phyloP scores from a whole-genome alignment of 1,139 yeast species.

The Magnusiomyces magnusii region DNA sequence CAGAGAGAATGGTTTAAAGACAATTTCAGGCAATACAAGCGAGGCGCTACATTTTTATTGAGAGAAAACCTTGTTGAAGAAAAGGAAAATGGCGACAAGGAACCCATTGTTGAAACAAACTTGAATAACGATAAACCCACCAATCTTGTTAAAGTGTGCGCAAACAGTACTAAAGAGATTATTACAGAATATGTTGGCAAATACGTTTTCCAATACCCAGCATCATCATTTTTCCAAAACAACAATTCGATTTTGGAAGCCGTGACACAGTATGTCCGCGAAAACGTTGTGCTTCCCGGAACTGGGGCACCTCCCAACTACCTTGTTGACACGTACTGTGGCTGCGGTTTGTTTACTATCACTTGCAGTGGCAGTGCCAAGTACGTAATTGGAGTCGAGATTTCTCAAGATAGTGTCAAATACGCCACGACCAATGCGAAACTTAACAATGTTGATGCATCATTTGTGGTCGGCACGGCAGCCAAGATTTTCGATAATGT shows the following conservation, averaged over 20 bases:
- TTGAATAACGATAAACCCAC: constrained; percentile 25
- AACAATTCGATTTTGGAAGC: constrained; percentile 83
- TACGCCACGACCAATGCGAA: constrained; percentile 81
- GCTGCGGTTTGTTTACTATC: constrained; percentile 88
- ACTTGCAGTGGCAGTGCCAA: constrained; percentile 76
- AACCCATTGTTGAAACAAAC: not conserved
- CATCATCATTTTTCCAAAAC: constrained; percentile 94
- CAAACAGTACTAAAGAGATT: constrained; percentile 65
- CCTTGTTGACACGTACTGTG: constrained; percentile 95
- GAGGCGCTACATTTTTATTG: constrained; percentile 80
- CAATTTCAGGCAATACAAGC: constrained; percentile 49
- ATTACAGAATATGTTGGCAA: constrained; percentile 70
- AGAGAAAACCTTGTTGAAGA: constrained; percentile 53
- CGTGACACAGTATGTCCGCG: constrained; percentile 72
- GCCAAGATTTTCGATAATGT: constrained; percentile 78
- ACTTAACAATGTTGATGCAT: constrained; percentile 66
- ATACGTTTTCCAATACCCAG: constrained; percentile 74
- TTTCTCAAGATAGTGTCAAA: constrained; percentile 81
- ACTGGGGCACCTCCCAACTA: constrained; percentile 42
- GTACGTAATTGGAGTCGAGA: constrained; percentile 87
- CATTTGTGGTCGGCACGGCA: constrained; percentile 86
- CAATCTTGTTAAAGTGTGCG: constrained; percentile 34
- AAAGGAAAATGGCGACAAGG: constrained; percentile 23
- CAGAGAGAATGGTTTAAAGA: constrained; percentile 53
- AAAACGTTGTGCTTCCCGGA: constrained; percentile 49